Evolutionary conservation across 2,329 filamentous ascomycete species (phyloP), one percentile per base, ranked within the genome.

Genomic region (Colletotrichum gigasporum): DNA sequence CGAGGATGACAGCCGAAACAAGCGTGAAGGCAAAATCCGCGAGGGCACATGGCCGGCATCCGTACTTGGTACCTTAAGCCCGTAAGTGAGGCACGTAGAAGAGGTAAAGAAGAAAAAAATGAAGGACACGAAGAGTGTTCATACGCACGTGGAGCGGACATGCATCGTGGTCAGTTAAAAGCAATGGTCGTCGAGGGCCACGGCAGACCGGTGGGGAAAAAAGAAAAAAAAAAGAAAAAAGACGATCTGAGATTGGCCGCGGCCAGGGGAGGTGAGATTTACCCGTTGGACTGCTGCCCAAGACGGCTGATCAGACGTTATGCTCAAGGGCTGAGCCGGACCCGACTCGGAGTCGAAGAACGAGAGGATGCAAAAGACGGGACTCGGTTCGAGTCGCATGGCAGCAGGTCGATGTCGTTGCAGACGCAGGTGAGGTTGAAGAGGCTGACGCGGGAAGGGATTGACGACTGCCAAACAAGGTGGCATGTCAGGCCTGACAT

Each of bases 401-500:
- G n/a, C n/a, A n/a, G n/a, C n/a, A 50, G 32, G 37, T 47, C 26
- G 18, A 35, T 32, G 26, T 53, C 24, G 11, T 30, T 4, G 37
- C 16, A 37, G 32, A 24, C 48, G 45, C 45, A 28, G 18, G 39
- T 53, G 62, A 54, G 41, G 62, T 61, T 50, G 48, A 61, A 50
- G 62, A 64, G 62, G 62, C 62, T 64, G 62, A 61, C 24, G 20
- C 55, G 47, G 47, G 28, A 53, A 50, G 5, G 28, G 30, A 22
- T 41, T 47, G 45, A 30, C 32, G 55, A 48, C n/a, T 37, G 28
- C 48, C 20, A 53, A 34, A 37, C 28, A 56, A 47, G 53, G 60
- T 63, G 39, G 55, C 20, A 64, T 63, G 45, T 53, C 44, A 63
- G 28, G 58, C 63, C 63, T 57, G 58, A 63, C 50, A 63, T 47